A percentile compares a stretch with the other conserved stretches of the same genome.
Evolutionary conservation across 148 eudicot genomes (phyloP).

Genomic region (Silene latifolia): DNA sequence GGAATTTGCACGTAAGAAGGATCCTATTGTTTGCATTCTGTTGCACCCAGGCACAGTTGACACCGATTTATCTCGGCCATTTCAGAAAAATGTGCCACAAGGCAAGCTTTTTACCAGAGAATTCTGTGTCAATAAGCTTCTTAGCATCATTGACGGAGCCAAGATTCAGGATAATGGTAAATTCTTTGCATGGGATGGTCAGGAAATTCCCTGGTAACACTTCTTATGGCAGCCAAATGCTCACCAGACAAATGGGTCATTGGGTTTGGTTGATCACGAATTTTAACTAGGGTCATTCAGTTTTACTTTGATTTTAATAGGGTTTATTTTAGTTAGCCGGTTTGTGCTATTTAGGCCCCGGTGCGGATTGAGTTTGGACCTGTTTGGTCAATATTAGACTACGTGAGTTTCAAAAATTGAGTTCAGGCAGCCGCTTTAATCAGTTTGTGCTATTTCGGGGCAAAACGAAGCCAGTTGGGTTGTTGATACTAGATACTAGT

Average conservation of each 20-base stretch:
- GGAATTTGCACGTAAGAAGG: constrained; percentile 82
- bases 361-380: too few relatives aligned
- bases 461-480: too few relatives aligned
- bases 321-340: too few relatives aligned
- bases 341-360: too few relatives aligned
- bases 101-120: constrained; percentile 86
- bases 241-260: background rate
- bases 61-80: constrained; percentile 85
- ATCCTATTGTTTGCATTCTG: constrained; percentile 66
- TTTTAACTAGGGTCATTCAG: too few relatives aligned
- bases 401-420: too few relatives aligned
- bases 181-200: constrained; percentile 97
- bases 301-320: too few relatives aligned
- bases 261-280: too few relatives aligned
- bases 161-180: constrained; percentile 73
- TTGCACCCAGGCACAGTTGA: constrained; percentile 97
- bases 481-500: too few relatives aligned
- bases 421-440: too few relatives aligned
- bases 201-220: constrained; percentile 87
- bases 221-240: background rate
- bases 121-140: constrained; percentile 74
- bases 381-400: too few relatives aligned
- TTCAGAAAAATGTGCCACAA: constrained; percentile 72
- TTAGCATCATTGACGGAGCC: constrained; percentile 64
- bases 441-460: too few relatives aligned